phyloP scores from a whole-genome alignment of 257 asterid genomes.

The Thymus mandschuricus region DNA sequence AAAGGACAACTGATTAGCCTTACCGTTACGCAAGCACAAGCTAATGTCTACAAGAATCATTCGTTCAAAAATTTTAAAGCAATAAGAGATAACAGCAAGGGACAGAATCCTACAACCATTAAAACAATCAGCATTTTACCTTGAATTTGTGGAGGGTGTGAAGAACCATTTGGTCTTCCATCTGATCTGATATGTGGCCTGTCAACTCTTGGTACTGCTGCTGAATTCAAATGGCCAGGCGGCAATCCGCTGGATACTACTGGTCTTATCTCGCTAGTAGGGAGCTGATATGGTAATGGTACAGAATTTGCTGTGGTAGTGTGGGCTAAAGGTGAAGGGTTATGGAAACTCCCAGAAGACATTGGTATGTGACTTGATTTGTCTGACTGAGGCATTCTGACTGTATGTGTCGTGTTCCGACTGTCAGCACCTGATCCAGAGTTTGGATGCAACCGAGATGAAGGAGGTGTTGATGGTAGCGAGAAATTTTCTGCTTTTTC shows the following conservation, averaged over 20 bases:
- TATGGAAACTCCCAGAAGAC: constrained; percentile 55
- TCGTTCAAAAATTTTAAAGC: constrained; percentile 9
- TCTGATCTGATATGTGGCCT: constrained; percentile 66
- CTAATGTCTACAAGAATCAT: constrained; percentile 22
- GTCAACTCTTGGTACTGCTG: constrained; percentile 63
- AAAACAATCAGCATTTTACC: constrained; percentile 49
- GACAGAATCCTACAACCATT: constrained; percentile 5
- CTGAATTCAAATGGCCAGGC: constrained; percentile 56
- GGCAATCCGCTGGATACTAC: constrained; percentile 53
- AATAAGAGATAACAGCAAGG: constrained; percentile 13
- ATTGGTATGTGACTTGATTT: constrained; percentile 52
- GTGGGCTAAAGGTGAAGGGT: constrained; percentile 52
- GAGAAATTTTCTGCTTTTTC: constrained; percentile 67
- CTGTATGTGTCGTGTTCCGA: constrained; percentile 46
- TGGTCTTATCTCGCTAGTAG: constrained; percentile 87
- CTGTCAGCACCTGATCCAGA: constrained; percentile 56
- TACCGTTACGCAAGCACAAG: constrained; percentile 8
- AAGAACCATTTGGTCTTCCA: constrained; percentile 68
- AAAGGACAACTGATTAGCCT: constrained; percentile 17
- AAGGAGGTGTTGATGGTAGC: constrained; percentile 50
- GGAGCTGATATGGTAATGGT: constrained; percentile 80
- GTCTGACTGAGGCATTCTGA: constrained; percentile 59
- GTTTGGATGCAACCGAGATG: constrained; percentile 54
- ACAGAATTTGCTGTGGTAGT: constrained; percentile 47
- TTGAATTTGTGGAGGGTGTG: constrained; percentile 59